Conservation (phyloP, 305 asterid genomes). For the Fraxinus albicans region DNA sequence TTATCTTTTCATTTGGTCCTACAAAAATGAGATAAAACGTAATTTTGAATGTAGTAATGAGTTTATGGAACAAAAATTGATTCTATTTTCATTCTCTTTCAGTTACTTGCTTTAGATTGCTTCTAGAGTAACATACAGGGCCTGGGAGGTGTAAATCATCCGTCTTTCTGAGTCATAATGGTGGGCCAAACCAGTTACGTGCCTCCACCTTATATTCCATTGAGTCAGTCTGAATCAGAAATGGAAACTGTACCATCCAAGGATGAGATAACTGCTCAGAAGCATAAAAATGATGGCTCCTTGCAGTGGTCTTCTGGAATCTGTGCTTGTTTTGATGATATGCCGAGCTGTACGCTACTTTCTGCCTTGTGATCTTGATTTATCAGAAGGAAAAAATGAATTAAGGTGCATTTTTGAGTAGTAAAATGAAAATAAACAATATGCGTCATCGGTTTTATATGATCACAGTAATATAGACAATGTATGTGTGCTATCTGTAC, state of each 20-base stretch:
- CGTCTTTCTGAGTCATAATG: constrained; percentile 30
- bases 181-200: constrained; percentile 37
- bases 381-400: constrained; percentile 50
- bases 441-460: constrained; percentile 12
- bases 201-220: constrained; percentile 64
- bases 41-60: background rate
- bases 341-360: constrained; percentile 87
- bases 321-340: constrained; percentile 93
- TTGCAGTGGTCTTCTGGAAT: constrained; percentile 89
- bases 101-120: constrained; percentile 38
- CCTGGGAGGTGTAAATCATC: constrained; percentile 14
- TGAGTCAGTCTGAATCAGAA: constrained; percentile 53
- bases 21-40: background rate
- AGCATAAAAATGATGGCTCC: constrained; percentile 32
- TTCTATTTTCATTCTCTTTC: constrained; percentile 23
- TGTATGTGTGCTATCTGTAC: background rate
- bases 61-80: constrained; percentile 7
- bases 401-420: constrained; percentile 45
- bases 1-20: background rate
- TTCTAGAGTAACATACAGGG: constrained; percentile 24
- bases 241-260: constrained; percentile 27
- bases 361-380: constrained; percentile 60
- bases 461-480: background rate
- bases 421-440: constrained; percentile 28
- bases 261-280: constrained; percentile 33